Evolutionary conservation across 2,329 filamentous ascomycete genomes (phyloP), one percentile per base, ranked within the genome.

Genomic region (Cordyceps militaris): DNA sequence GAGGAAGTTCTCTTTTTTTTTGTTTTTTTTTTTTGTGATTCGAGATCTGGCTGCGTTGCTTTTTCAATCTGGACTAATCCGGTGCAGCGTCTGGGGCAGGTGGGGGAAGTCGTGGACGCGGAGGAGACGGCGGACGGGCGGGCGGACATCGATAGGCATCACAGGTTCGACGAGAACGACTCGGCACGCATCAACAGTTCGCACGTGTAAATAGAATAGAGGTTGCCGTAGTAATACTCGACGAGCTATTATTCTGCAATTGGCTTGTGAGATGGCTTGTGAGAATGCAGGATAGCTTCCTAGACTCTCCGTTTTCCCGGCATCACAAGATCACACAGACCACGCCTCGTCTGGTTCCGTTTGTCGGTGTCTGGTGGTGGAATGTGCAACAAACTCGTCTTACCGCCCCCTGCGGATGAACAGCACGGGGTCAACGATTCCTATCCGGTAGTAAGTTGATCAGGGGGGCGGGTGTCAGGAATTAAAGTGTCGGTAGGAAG

Each of bases 291-390:
- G 14, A 19, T 19, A 16, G 24, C 24, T 46, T 55, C 51, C 51
- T 55, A 46, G 28, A 55, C 51, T 55, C 40, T 55, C 51, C 51
- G 30, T 55, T 26, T 52, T 9, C 40, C 42, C 24, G 43, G 21
- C 40, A 56, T 48, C 53, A 56, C 53, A 40, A 48, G 43, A 56
- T 48, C 43, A 56, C 16, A 23, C 30, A n/a, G 40, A 8, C 48
- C 11, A 10, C 3, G 1, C 19, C 51, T n/a, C 50, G 24, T 28
- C 24, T 4, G 38, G 40, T 13, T 38, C 53, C 32, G 43, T 48
- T 40, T 34, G 23, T 56, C 43, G 43, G 53, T 16, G 34, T 3
- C 21, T 19, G 11, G 19, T 13, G 24, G 3, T 43, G 42, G 52
- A 28, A 55, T 46, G 42, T 6, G 14, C n/a, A n/a, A 28, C 43